These are phyloP conservation scores for Diplosphaera chodatii DNA, from an alignment of 139 green algal genomes.

Conservation along the genomic window DNA sequence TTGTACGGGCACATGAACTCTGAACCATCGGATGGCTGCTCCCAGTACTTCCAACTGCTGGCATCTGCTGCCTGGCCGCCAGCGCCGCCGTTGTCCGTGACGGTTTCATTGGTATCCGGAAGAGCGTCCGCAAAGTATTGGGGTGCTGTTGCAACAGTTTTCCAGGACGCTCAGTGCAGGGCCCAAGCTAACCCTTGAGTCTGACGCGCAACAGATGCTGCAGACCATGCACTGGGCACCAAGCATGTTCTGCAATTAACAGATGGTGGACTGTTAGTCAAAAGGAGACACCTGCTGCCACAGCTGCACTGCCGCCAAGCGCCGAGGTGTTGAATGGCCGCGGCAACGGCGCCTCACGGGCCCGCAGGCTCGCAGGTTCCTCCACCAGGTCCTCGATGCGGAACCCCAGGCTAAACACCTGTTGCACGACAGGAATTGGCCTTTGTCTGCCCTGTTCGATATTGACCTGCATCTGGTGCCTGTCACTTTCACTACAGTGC, in stretches of 20 bases:
- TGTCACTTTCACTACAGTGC: no score
- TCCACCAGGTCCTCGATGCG: neutral
- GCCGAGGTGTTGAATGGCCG: neutral
- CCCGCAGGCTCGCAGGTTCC: neutral
- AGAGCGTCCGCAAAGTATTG: neutral
- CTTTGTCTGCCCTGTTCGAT: no score
- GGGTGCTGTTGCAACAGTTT: no score
- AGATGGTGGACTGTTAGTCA: no score
- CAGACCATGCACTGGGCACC: no score
- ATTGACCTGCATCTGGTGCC: no score
- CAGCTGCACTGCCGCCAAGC: neutral
- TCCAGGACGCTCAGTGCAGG: no score
- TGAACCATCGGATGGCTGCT: neutral
- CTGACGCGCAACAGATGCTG: no score
- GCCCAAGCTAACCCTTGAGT: no score
- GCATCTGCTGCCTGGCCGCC: neutral
- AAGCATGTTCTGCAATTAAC: no score
- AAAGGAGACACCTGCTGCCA: no score
- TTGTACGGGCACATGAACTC: neutral
- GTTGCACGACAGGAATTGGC: no score
- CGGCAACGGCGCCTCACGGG: neutral
- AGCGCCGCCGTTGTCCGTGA: neutral
- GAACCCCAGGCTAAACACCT: neutral
- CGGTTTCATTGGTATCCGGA: neutral
- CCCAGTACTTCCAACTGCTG: neutral